Conservation (phyloP, 257 asterid species). For the Forsythia suspensa region DNA sequence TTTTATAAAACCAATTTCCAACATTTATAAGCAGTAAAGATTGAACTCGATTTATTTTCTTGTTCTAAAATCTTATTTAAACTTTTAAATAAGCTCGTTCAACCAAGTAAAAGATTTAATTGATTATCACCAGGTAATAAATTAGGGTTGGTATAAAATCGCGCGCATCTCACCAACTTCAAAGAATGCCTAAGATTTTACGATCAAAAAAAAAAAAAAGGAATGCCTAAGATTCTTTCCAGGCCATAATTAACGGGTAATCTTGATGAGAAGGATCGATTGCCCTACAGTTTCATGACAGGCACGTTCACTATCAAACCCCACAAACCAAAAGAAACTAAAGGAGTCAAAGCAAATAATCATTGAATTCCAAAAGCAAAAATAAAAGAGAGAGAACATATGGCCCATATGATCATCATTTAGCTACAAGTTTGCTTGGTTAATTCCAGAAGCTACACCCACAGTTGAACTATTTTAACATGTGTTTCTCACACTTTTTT, state of each 20-base stretch:
- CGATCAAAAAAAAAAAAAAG: no score
- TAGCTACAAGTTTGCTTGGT: neutral
- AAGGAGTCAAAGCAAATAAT: conserved; percentile 21
- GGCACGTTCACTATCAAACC: conserved; percentile 43
- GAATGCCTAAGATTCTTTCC: conserved; percentile 1
- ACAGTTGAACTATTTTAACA: neutral
- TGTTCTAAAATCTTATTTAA: no score
- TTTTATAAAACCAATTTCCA: no score
- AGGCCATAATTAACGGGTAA: neutral
- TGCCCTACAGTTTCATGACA: conserved; percentile 50
- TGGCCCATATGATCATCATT: conserved; percentile 41
- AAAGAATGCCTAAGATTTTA: neutral
- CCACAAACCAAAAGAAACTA: conserved; percentile 32
- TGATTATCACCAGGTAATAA: neutral
- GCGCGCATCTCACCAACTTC: neutral
- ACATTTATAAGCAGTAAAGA: no score
- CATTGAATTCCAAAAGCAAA: conserved; percentile 27
- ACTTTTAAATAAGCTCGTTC: no score
- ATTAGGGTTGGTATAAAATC: neutral
- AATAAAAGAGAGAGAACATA: neutral
- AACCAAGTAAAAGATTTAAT: no score
- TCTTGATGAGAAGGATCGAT: neutral
- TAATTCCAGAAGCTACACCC: neutral
- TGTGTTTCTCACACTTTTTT: neutral
- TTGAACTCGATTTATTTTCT: no score